Base-by-base conservation (phyloP, 1,284 basidiomycete genomes). In the Amylostereum chailletii region DNA sequence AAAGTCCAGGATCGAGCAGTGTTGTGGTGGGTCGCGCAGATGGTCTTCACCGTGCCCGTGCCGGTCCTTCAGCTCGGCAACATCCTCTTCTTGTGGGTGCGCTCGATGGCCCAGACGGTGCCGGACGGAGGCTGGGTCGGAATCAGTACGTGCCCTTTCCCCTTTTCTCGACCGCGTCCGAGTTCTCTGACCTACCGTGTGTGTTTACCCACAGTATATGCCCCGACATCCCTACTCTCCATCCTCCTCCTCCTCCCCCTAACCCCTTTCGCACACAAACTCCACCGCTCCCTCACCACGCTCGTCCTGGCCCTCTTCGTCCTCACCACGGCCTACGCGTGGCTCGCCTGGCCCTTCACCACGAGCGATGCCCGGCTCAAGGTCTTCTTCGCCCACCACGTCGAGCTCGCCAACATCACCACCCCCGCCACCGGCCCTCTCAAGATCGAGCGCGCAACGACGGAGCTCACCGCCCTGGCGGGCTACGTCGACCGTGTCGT, bases 1-100 rank as follows among this genome's bases (percentile, higher is more conserved):
- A 42, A 53, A 47, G 43, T 49, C 44, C 62, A 56, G 50, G 63
- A 63, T 36, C 59, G 59, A 19, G 66, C 70, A 51, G 67, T 72
- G 39, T 70, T 72, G 34, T 83, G 78, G 73, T 88, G 86, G 83
- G 71, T 83, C 36, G 54, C 76, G 27, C 79, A 87, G 58, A 62
- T 83, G 40, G 43, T 85, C 5, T 52, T 85, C 11, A 68, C 74
- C 0, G 71, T 86, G 2, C 77, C 80, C 0, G 53, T 80, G 2
- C 79, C 82, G 0, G 71, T 79, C 10, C 70, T 82, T 19, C 57
- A 86, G 41, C 53, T 82, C n/a, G 71, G 68, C 43, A 81, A 86
- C 55, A 65, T 85, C 29, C 63, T 67, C 2, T 57, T 77, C 31
- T 55, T 83, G 41, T 49, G 81, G 34, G 49, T 86, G 19, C 70